Evolutionary conservation across 768 basidiomycete species (phyloP).

Genomic region (Grammothele lineata): DNA sequence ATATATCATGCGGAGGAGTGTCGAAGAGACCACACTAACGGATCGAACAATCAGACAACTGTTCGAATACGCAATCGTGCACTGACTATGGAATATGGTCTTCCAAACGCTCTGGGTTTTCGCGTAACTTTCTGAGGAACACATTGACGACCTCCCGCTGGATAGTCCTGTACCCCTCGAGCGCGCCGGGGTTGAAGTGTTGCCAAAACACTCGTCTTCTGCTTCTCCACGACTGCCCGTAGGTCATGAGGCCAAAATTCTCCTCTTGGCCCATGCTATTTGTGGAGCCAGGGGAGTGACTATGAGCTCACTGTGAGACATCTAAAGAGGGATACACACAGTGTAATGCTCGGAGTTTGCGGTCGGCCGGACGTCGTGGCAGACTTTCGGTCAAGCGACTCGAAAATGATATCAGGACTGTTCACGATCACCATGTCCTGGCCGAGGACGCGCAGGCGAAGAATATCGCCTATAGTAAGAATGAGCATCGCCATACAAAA

Average conservation of each 20-base stretch:
- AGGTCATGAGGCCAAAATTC: conserved; percentile 4
- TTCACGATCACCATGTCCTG: conserved; percentile 14
- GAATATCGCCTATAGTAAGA: conserved; percentile 8
- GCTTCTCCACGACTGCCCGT: conserved; percentile 6
- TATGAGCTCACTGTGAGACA: conserved; percentile 2
- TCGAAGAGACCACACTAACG: neutral
- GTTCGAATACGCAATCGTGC: neutral
- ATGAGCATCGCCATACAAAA: neutral
- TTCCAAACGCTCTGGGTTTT: neutral
- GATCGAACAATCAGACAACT: neutral
- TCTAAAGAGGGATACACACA: neutral
- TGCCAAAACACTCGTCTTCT: conserved; percentile 11
- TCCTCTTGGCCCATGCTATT: neutral
- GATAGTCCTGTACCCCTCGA: neutral
- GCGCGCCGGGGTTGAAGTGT: conserved; percentile 2
- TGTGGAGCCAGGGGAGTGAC: neutral
- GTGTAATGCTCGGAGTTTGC: neutral
- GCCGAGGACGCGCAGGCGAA: conserved; percentile 9
- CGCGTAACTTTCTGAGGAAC: conserved; percentile 8
- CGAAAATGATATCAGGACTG: conserved; percentile 8
- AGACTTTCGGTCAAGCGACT: conserved; percentile 20
- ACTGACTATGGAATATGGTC: conserved; percentile 4
- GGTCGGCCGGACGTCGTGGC: conserved; percentile 12
- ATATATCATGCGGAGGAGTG: neutral
- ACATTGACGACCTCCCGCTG: conserved; percentile 1